phyloP scores from a whole-genome alignment of 257 asterid genomes.

The Scutellaria baicalensis region DNA sequence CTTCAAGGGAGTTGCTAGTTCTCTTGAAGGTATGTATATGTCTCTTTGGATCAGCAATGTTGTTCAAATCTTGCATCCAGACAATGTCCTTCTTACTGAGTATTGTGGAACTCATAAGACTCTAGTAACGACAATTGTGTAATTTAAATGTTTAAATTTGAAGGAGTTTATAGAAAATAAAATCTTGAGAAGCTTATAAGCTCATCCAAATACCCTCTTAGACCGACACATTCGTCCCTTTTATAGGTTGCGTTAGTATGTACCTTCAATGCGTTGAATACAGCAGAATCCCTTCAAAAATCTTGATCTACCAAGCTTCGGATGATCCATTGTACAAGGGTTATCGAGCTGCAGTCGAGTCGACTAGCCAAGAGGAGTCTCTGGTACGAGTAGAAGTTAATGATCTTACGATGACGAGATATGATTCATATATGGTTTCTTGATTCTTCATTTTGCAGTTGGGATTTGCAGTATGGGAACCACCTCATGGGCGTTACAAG shows the following conservation, averaged over 20 bases:
- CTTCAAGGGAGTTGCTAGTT: slow-evolving; percentile 69
- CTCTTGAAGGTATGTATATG: slow-evolving; percentile 60
- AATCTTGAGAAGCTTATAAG: too few relatives aligned
- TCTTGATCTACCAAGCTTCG: slow-evolving; percentile 76
- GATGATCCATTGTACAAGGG: slow-evolving; percentile 93
- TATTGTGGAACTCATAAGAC: too few relatives aligned
- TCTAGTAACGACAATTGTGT: too few relatives aligned
- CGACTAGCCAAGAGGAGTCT: slow-evolving; percentile 90
- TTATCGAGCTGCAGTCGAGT: slow-evolving; percentile 73
- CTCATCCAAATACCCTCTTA: neutral
- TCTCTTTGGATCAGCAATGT: neutral
- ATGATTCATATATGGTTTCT: neutral
- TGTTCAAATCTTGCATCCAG: neutral
- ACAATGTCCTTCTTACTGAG: neutral
- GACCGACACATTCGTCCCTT: slow-evolving; percentile 6
- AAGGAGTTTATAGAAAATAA: too few relatives aligned
- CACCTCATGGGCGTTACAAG: slow-evolving; percentile 95
- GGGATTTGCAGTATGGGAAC: slow-evolving; percentile 92
- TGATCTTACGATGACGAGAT: neutral
- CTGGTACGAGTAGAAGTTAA: slow-evolving; percentile 35
- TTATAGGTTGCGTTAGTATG: slow-evolving; percentile 55
- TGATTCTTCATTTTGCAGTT: slow-evolving; percentile 28
- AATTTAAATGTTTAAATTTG: too few relatives aligned
- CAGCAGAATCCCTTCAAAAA: slow-evolving; percentile 79
- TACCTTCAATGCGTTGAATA: slow-evolving; percentile 57